Evolutionary conservation across 106 monocot genomes (phyloP).

Genomic region (Dendrobium officinale): DNA sequence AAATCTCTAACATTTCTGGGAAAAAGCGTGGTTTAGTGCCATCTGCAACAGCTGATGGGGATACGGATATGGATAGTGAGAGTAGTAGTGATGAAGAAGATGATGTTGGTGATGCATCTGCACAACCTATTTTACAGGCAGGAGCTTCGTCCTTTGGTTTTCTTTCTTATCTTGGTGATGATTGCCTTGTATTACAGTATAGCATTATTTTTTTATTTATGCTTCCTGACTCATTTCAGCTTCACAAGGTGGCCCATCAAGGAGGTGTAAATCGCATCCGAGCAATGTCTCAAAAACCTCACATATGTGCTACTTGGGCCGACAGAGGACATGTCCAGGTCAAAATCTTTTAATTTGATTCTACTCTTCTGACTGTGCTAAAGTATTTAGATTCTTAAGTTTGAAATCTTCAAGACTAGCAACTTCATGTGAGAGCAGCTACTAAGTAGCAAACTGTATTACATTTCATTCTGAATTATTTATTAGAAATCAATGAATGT

Average conservation of each 20-base stretch:
- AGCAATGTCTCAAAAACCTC: slow-evolving; percentile 76
- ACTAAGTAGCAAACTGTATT: background rate
- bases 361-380: background rate
- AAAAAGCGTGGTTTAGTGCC: slow-evolving; percentile 78
- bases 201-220: slow-evolving; percentile 1
- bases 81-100: slow-evolving; percentile 87
- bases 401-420: slow-evolving; percentile 14
- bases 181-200: background rate
- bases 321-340: slow-evolving; percentile 94
- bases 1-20: slow-evolving; percentile 83
- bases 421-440: background rate
- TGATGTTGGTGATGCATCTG: slow-evolving; percentile 27
- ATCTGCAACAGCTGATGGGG: slow-evolving; percentile 32
- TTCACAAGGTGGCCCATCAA: slow-evolving; percentile 83
- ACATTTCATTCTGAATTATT: background rate
- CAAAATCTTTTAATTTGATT: background rate
- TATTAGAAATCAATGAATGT: background rate
- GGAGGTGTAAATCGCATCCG: slow-evolving; percentile 92
- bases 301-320: slow-evolving; percentile 92
- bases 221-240: slow-evolving; percentile 25
- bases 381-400: background rate
- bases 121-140: slow-evolving; percentile 67
- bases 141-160: background rate
- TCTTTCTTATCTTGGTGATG: background rate
- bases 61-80: slow-evolving; percentile 56